A percentile compares a stretch with the other conserved stretches of the same genome.
Evolutionary conservation across 352 stramenopile genomes (phyloP).

Genomic region (Thraustochytrium sp.): DNA sequence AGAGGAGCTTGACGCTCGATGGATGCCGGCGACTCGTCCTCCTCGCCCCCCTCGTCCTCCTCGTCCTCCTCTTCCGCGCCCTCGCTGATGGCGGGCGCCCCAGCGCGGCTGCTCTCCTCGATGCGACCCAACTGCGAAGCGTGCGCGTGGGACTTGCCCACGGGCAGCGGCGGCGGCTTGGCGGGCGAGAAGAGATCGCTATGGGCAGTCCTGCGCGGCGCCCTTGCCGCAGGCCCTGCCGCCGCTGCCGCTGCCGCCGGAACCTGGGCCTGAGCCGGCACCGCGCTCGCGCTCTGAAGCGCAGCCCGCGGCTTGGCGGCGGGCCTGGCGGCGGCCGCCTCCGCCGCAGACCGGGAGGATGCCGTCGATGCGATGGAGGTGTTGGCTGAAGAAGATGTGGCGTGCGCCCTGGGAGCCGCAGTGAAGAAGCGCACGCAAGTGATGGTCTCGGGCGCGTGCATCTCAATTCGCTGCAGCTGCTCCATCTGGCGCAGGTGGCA

Average conservation of each 20-base stretch:
- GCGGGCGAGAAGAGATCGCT: slow-evolving; percentile 6
- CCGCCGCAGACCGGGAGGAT: no score
- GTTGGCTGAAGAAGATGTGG: no score
- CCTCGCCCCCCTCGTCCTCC: background rate
- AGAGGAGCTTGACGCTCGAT: no score
- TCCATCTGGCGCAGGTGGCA: background rate
- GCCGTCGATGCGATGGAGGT: no score
- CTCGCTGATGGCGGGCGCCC: no score
- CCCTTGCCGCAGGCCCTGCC: background rate
- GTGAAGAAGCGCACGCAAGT: background rate
- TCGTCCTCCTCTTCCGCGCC: no score
- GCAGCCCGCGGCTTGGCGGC: no score
- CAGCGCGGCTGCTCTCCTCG: no score
- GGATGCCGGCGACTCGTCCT: no score
- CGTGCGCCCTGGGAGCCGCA: background rate
- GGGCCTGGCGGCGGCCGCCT: no score
- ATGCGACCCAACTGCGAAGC: background rate
- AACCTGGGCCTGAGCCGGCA: background rate
- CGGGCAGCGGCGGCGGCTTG: background rate
- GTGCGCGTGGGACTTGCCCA: background rate
- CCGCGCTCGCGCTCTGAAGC: no score
- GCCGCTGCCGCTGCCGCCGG: background rate
- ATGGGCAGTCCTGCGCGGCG: background rate
- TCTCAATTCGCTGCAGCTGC: background rate
- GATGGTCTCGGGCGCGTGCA: background rate